These are phyloP conservation scores for Cylindrotheca fusiformis DNA, from an alignment of 108 stramenopile species.

Conservation along the genomic window DNA sequence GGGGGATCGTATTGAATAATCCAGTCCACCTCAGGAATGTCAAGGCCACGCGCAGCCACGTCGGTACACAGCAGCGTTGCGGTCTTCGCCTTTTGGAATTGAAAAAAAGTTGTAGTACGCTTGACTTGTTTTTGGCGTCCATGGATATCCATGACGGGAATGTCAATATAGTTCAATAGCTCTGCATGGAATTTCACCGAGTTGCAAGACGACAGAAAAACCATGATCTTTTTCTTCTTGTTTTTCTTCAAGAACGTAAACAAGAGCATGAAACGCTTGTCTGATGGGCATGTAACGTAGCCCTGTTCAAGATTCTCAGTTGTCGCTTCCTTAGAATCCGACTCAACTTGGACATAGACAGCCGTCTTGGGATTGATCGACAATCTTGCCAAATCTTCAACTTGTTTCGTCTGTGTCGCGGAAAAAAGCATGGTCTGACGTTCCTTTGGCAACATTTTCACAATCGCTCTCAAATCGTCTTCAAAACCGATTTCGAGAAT, in stretches of 20 bases:
- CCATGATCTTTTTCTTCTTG: conserved; percentile 99
- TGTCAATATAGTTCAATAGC: conserved; percentile 97
- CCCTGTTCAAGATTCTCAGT: conserved; percentile 96
- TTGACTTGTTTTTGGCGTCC: conserved; percentile 98
- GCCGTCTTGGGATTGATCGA: conserved; percentile 87
- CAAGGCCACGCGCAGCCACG: conserved; percentile 93
- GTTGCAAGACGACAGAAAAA: conserved; percentile 98
- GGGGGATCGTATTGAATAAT: conserved; percentile 99
- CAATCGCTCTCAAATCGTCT: conserved; percentile 96
- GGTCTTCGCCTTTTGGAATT: conserved; percentile 93
- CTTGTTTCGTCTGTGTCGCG: conserved; percentile 98
- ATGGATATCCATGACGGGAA: conserved; percentile 98
- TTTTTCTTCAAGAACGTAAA: conserved; percentile 99
- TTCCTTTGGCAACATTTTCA: conserved; percentile 92
- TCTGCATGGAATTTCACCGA: conserved; percentile 98
- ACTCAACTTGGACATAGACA: conserved; percentile 93
- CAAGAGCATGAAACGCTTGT: conserved; percentile 95
- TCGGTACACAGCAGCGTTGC: conserved; percentile 98
- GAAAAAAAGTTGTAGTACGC: conserved; percentile 97
- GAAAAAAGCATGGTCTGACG: conserved; percentile 99
- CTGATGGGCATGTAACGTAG: conserved; percentile 96
- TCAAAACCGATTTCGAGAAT: conserved; percentile 99
- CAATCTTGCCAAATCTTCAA: conserved; percentile 95
- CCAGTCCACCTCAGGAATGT: conserved; percentile 98
- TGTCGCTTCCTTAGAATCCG: conserved; percentile 84